phyloP scores from a whole-genome alignment of 306 rosid species.

The Begonia masoniana region DNA sequence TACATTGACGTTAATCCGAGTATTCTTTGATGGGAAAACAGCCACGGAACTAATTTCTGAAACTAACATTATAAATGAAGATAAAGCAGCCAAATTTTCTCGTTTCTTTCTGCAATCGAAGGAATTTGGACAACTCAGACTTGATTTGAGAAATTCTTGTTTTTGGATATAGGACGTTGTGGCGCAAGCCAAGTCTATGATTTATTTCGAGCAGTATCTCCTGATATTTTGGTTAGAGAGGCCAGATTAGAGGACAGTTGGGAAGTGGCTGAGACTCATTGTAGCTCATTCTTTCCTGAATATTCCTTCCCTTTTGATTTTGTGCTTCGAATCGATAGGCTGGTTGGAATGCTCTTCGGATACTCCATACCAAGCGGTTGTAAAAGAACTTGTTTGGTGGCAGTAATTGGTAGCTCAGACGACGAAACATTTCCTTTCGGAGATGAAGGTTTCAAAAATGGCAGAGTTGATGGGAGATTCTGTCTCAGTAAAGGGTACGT shows the following conservation, averaged over 20 bases:
- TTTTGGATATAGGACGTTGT: constrained; percentile 56
- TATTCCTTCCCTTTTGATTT: constrained; percentile 82
- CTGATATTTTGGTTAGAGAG: constrained; percentile 72
- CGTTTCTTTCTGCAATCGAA: not conserved
- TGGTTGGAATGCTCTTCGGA: constrained; percentile 77
- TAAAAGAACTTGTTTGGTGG: constrained; percentile 81
- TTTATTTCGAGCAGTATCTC: constrained; percentile 62
- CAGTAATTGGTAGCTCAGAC: constrained; percentile 50
- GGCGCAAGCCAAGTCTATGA: constrained; percentile 82
- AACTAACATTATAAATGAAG: no score
- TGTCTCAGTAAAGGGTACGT: constrained; percentile 82
- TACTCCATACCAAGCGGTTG: constrained; percentile 70
- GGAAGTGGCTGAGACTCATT: constrained; percentile 99
- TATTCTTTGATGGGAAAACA: no score
- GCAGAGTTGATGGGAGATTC: constrained; percentile 60
- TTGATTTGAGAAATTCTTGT: constrained; percentile 3
- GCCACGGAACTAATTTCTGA: no score
- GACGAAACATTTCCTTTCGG: constrained; percentile 50
- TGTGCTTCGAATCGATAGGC: constrained; percentile 73
- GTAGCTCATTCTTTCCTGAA: constrained; percentile 95
- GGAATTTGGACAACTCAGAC: not conserved
- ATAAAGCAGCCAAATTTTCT: no score
- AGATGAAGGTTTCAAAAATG: constrained; percentile 57
- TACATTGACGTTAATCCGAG: no score
- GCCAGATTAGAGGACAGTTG: constrained; percentile 93